Percentiles rank a stretch among this genome's conserved stretches.
Evolutionary conservation across 2,329 filamentous ascomycete genomes (phyloP).

Genomic region (Penicillium sp.): DNA sequence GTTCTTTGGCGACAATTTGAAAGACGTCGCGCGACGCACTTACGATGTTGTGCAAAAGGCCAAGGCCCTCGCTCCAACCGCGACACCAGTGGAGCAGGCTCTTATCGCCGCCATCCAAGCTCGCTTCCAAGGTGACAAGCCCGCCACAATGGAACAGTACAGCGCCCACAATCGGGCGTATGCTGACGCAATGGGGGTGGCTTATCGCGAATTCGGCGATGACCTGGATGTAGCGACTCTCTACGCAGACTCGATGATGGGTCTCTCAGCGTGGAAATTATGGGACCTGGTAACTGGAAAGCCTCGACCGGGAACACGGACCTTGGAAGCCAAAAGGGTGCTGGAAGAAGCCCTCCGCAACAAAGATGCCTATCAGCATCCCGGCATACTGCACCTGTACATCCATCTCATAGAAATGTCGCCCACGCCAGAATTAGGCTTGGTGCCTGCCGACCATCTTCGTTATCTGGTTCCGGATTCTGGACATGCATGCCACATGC

Average conservation of each 20-base stretch:
- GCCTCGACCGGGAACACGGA: slow-evolving; percentile 53
- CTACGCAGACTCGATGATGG: slow-evolving; percentile 63
- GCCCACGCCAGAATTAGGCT: slow-evolving; percentile 57
- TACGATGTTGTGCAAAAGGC: slow-evolving; percentile 47
- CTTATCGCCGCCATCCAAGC: slow-evolving; percentile 59
- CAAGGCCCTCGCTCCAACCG: slow-evolving; percentile 32
- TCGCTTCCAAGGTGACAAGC: slow-evolving; percentile 56
- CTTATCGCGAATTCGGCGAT: slow-evolving; percentile 50
- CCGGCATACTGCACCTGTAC: slow-evolving; percentile 69
- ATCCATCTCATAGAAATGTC: slow-evolving; percentile 79
- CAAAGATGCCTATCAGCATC: slow-evolving; percentile 53
- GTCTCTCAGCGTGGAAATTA: slow-evolving; percentile 60
- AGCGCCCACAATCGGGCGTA: slow-evolving; percentile 56
- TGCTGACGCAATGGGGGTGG: slow-evolving; percentile 56
- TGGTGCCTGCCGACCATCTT: slow-evolving; percentile 58
- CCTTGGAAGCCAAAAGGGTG: slow-evolving; percentile 55
- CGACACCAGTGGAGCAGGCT: slow-evolving; percentile 54
- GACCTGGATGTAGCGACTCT: slow-evolving; percentile 62
- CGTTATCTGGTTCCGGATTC: slow-evolving; percentile 63
- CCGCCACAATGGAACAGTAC: slow-evolving; percentile 44
- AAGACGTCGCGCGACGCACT: slow-evolving; percentile 46
- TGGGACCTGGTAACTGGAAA: slow-evolving; percentile 59
- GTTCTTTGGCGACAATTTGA: slow-evolving; percentile 62
- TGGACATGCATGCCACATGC: slow-evolving; percentile 72
- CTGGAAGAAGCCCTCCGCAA: slow-evolving; percentile 56